Evolutionary conservation across 140 eudicot species (phyloP), one percentile per base, ranked within the genome.

Genomic region (Anethum foeniculum): DNA sequence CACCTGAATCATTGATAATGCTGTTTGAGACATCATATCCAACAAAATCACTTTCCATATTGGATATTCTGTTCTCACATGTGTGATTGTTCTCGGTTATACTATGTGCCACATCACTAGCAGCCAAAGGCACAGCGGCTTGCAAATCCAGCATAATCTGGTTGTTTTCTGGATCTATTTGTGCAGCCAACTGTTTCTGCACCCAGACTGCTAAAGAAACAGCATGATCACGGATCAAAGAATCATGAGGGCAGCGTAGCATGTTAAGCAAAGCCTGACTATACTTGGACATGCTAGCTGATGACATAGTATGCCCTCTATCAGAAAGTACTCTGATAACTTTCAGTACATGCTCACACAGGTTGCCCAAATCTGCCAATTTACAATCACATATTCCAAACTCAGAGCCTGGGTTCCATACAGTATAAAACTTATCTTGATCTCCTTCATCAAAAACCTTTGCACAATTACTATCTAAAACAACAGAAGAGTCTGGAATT

Each of bases 381-480:
- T 74, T 75, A 72, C 98, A 94, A 67, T 89, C 86, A 71, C 97
- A 92, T 21, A 94, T 81, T 60, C 91, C 90, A 83, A 85, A 91
- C 54, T 92, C 97, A 9, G 98, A 87, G 43, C 96, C 97, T 21
- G 96, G 96, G 83, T 94, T 94, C 88, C 87, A 56, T 54, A 94
- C 82, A 54, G 85, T 75, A 83, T 87, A 86, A 79, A 75, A 34
- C 25, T 9, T 76, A 43, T 82, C 84, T 28, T 80, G 87, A 68
- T 88, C 85, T 7, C 81, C 44, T 77, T 77, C 89, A 83, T 90
- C 93, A 85, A 83, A 23, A 51, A 92, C 88, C 89, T 89, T 92
- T 21, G 88, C 96, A 81, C 51, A 78, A 71, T 89, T 81, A 77
- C 88, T 85, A 64, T 94, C 91, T 69, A 86, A 83, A 73, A 84